Conservation (phyloP, 208 protist genomes). For the Trypanosoma avium region DNA sequence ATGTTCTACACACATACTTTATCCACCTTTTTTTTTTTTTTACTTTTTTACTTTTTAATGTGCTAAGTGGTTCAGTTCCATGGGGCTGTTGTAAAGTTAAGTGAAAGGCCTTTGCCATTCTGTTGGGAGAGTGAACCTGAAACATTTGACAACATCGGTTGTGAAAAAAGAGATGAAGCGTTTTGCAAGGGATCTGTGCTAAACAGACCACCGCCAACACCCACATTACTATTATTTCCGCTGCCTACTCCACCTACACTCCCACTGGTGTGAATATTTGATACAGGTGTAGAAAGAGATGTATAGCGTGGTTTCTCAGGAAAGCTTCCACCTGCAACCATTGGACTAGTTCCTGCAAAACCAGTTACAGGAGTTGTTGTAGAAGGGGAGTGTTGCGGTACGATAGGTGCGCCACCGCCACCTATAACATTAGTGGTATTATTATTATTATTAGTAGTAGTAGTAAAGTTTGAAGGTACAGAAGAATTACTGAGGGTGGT, state of each 20-base stretch:
- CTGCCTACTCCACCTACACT: not conserved
- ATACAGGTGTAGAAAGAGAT: constrained; percentile 16
- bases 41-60: not conserved
- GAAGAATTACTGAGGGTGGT: constrained; percentile 11
- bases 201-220: constrained; percentile 4
- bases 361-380: constrained; percentile 18
- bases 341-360: constrained; percentile 2
- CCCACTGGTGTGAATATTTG: no score
- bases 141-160: constrained; percentile 1
- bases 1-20: not conserved
- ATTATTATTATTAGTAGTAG: no score
- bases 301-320: constrained; percentile 31
- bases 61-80: constrained; percentile 11
- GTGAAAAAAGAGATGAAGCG: constrained; percentile 3
- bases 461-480: constrained; percentile 13
- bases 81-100: constrained; percentile 30
- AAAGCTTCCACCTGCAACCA: not conserved
- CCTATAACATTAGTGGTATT: no score
- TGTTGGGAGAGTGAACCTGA: not conserved
- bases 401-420: constrained; percentile 12
- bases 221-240: not conserved
- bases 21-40: not conserved
- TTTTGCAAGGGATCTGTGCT: constrained; percentile 3
- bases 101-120: not conserved
- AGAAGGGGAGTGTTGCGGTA: constrained; percentile 11